A percentile compares a stretch with the other conserved stretches of the same genome.
Conservation (phyloP, 495 filamentous ascomycete species). For the Amniculicola lignicola region DNA sequence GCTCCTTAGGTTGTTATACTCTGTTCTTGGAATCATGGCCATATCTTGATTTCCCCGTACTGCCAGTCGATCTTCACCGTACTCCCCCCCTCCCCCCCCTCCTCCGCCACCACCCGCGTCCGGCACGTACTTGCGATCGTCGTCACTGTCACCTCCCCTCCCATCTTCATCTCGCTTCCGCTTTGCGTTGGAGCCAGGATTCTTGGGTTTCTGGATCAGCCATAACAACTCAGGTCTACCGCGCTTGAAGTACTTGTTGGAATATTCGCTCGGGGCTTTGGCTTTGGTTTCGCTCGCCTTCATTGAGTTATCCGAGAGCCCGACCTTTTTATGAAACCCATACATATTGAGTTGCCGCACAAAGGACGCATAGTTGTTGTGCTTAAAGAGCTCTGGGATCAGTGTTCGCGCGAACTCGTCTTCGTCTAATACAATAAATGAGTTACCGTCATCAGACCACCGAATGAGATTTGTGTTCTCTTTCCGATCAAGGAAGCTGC, state of each 20-base stretch:
- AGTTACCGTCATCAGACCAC: conserved; percentile 94
- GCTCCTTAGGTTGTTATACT: conserved; percentile 70
- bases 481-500: conserved; percentile 85
- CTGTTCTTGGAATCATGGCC: conserved; percentile 64
- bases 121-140: conserved; percentile 37
- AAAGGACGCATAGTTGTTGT: conserved; percentile 99
- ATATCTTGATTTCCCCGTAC: conserved; percentile 44
- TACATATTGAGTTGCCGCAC: conserved; percentile 99
- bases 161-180: conserved; percentile 66
- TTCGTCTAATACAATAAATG: conserved; percentile 94
- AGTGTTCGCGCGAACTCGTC: conserved; percentile 98
- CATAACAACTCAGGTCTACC: conserved; percentile 91
- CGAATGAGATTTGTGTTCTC: conserved; percentile 93
- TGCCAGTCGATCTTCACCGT: conserved; percentile 42
- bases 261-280: conserved; percentile 97
- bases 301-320: conserved; percentile 95
- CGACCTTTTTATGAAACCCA: conserved; percentile 97
- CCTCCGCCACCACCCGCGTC: conserved; percentile 27
- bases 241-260: conserved; percentile 91
- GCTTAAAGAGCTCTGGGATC: conserved; percentile 97
- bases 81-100: conserved; percentile 6
- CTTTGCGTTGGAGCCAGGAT: conserved; percentile 48
- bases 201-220: conserved; percentile 96
- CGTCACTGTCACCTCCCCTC: conserved; percentile 53
- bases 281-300: conserved; percentile 93